Base-by-base conservation (phyloP, 768 basidiomycete species). In the Gymnopilus junonius region DNA sequence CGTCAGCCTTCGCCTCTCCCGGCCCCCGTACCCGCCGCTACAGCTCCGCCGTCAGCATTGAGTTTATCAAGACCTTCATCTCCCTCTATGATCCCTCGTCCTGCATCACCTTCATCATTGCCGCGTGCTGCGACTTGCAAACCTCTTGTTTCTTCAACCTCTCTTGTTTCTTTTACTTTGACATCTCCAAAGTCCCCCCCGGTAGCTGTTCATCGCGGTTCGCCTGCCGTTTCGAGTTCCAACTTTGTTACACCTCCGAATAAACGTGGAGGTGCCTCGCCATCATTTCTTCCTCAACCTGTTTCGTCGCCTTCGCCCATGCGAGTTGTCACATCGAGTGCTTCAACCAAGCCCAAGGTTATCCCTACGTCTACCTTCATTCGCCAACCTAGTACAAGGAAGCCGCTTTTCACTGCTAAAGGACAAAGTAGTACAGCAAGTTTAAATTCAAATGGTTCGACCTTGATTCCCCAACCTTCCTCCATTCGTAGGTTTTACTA, bases 221-320 rank as follows among this genome's bases (percentile, higher is more conserved):
- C 74, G 17, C 71, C 71, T 31, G 68, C 71, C 43, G 67, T 73
- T 21, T 65, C 71, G 23, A 78, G 63, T 69, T 68, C 76, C 5
- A 51, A 23, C 15, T 83, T 81, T 67, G 72, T 78, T 20, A 87
- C 86, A 0, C 84, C 86, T 43, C 84, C 87, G 3, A 77, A 75
- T 23, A 88, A 85, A 73, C 85, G 85, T 59, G 80, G 77, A 6
- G 79, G 80, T 17, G 67, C 72, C 4, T 69, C 76, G 35, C 79
- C 84, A 7, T 86, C 89, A 5, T 87, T 87, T 68, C 88, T 90
- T 51, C 88, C 89, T 45, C 89, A 89, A 61, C 80, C 83, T 8
- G 74, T 82, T 40, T 72, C 79, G 20, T 80, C 84, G 1, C 82
- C 84, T 20, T 79, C 81, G 5, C 82, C 82, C 2, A 73, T 73